A percentile compares a stretch with the other conserved stretches of the same genome.
Conservation (phyloP, 495 filamentous ascomycete species). For the Annulohypoxylon nitens region DNA sequence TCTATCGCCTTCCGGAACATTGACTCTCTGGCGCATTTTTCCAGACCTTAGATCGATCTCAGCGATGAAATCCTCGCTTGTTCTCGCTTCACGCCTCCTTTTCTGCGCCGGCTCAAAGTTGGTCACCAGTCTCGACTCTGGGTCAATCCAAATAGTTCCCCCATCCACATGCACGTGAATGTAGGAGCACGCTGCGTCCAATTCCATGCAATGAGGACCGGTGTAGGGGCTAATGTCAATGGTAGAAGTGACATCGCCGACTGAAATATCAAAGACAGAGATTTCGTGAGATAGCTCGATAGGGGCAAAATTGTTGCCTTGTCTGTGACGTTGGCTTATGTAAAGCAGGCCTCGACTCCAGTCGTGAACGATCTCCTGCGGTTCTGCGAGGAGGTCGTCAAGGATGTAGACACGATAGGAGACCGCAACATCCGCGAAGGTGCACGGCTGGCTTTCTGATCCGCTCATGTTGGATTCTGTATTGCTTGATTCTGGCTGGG, state of each 20-base stretch:
- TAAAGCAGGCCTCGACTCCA: slow-evolving; percentile 44
- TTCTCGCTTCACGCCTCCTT: slow-evolving; percentile 26
- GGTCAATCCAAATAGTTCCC: slow-evolving; percentile 46
- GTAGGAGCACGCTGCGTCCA: slow-evolving; percentile 39
- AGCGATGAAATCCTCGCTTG: slow-evolving; percentile 45
- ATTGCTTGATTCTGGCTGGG: neutral
- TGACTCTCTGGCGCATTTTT: slow-evolving; percentile 46
- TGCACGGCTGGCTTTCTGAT: slow-evolving; percentile 30
- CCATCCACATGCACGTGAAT: slow-evolving; percentile 42
- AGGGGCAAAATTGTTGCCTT: slow-evolving; percentile 42
- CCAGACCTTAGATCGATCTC: slow-evolving; percentile 45
- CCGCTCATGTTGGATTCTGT: slow-evolving; percentile 32
- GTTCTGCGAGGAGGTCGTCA: slow-evolving; percentile 48
- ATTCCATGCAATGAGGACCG: slow-evolving; percentile 46
- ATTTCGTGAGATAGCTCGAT: slow-evolving; percentile 44
- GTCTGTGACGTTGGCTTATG: slow-evolving; percentile 44
- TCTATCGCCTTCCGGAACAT: slow-evolving; percentile 44
- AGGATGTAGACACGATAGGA: slow-evolving; percentile 47
- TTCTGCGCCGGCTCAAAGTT: slow-evolving; percentile 39
- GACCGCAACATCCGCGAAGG: slow-evolving; percentile 43
- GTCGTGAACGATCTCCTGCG: slow-evolving; percentile 47
- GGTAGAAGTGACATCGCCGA: slow-evolving; percentile 33
- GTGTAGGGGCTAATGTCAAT: slow-evolving; percentile 44
- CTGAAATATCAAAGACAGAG: slow-evolving; percentile 39
- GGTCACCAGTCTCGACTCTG: slow-evolving; percentile 35